These are phyloP conservation scores for Trichophyton simii DNA, from an alignment of 2,329 filamentous ascomycete genomes.

Conservation along the genomic window DNA sequence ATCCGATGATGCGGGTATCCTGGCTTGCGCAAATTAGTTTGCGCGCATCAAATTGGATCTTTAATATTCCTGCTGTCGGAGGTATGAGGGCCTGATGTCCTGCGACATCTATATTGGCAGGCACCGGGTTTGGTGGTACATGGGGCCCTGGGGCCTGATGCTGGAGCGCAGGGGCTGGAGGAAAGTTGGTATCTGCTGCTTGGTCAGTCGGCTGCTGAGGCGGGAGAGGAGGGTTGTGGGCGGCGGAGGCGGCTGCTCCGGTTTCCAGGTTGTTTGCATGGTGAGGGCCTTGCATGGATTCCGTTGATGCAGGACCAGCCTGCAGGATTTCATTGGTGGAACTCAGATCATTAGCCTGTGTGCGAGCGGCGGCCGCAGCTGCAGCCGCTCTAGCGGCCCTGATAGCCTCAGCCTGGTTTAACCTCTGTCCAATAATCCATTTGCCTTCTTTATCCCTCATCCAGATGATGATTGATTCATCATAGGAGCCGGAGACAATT, in stretches of 20 bases:
- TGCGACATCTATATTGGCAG: not conserved
- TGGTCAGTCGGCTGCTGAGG: not conserved
- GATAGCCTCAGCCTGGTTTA: slow-evolving; percentile 51
- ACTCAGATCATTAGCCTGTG: not conserved
- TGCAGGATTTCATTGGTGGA: not conserved
- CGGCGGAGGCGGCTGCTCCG: not conserved
- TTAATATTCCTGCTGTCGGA: slow-evolving; percentile 58
- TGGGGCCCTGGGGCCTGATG: not conserved
- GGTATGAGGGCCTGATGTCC: not conserved
- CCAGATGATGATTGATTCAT: slow-evolving; percentile 94
- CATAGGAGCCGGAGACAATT: slow-evolving; percentile 96
- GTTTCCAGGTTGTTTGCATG: not conserved
- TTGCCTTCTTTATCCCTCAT: slow-evolving; percentile 70
- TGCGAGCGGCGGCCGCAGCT: not conserved
- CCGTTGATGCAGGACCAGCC: not conserved
- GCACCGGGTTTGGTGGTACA: not conserved
- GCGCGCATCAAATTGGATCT: slow-evolving; percentile 87
- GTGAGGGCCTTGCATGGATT: not conserved
- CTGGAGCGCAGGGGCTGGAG: not conserved
- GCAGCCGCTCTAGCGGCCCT: slow-evolving; percentile 18
- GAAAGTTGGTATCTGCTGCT: not conserved
- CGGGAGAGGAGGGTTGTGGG: not conserved
- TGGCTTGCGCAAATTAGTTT: slow-evolving; percentile 93
- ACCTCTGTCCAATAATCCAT: slow-evolving; percentile 65
- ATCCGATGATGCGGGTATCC: slow-evolving; percentile 81